Conservation (phyloP, 1,139 yeast genomes). For the Sugiyamaella neomexicana region DNA sequence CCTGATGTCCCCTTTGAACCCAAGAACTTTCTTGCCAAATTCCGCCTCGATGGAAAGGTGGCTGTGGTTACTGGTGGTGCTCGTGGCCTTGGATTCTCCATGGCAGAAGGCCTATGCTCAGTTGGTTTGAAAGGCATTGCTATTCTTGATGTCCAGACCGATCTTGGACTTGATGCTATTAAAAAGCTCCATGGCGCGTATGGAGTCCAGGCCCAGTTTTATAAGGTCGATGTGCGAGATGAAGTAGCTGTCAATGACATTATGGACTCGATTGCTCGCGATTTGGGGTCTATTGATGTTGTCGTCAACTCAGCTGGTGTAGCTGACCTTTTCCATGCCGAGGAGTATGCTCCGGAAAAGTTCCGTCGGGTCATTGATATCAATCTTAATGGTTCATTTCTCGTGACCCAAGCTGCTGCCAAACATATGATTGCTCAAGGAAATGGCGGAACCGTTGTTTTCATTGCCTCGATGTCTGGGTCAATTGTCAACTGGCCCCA, state of each 20-base stretch:
- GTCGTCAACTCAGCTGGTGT: slow-evolving; percentile 77
- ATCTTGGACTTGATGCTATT: slow-evolving; percentile 53
- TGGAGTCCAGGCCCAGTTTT: slow-evolving; percentile 62
- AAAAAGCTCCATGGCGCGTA: slow-evolving; percentile 53
- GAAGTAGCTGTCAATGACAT: slow-evolving; percentile 54
- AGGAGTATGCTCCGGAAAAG: slow-evolving; percentile 72
- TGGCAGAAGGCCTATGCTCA: slow-evolving; percentile 66
- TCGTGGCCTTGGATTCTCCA: slow-evolving; percentile 64
- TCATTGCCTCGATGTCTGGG: slow-evolving; percentile 87
- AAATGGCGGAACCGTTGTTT: slow-evolving; percentile 50
- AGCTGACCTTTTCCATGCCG: slow-evolving; percentile 79
- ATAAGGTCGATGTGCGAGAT: slow-evolving; percentile 63
- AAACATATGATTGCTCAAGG: slow-evolving; percentile 64
- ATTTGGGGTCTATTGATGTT: slow-evolving; percentile 61
- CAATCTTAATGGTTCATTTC: slow-evolving; percentile 74
- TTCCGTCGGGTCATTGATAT: slow-evolving; percentile 75
- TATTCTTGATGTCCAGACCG: slow-evolving; percentile 46
- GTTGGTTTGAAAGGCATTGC: slow-evolving; percentile 71
- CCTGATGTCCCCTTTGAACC: slow-evolving; percentile 41
- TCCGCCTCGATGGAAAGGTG: slow-evolving; percentile 66
- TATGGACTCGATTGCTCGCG: slow-evolving; percentile 55
- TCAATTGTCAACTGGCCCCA: slow-evolving; percentile 82
- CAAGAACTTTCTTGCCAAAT: slow-evolving; percentile 45
- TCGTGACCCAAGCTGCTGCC: slow-evolving; percentile 68
- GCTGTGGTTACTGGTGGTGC: slow-evolving; percentile 72